Percentiles rank a stretch among this genome's conserved stretches.
These are phyloP conservation scores for Trametes gibbosa DNA, from an alignment of 768 basidiomycete species.

Conservation along the genomic window DNA sequence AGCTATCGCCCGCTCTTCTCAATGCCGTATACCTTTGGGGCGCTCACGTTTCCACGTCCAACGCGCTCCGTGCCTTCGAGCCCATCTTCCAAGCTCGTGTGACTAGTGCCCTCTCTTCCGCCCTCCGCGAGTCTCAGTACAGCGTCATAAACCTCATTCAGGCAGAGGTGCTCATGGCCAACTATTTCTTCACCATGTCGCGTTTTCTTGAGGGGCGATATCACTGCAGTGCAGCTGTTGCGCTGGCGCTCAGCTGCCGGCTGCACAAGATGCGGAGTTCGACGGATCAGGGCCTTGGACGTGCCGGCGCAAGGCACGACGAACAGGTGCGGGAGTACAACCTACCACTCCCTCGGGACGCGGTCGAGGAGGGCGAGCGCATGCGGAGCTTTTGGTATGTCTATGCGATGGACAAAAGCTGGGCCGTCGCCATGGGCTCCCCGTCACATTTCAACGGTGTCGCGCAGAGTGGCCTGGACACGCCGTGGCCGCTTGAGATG, in stretches of 20 bases:
- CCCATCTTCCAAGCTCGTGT: slow-evolving; percentile 45
- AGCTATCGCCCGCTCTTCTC: slow-evolving; percentile 39
- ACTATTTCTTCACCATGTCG: slow-evolving; percentile 61
- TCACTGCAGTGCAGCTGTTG: slow-evolving; percentile 43
- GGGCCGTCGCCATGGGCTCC: slow-evolving; percentile 52
- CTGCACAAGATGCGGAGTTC: slow-evolving; percentile 29
- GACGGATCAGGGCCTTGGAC: slow-evolving; percentile 1
- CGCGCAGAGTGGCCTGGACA: slow-evolving; percentile 39
- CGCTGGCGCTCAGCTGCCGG: slow-evolving; percentile 25
- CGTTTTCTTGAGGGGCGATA: slow-evolving; percentile 59
- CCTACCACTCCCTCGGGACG: slow-evolving; percentile 33
- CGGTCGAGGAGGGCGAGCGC: slow-evolving; percentile 60
- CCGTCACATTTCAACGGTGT: slow-evolving; percentile 51
- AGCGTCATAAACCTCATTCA: slow-evolving; percentile 33
- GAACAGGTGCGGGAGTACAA: slow-evolving; percentile 20
- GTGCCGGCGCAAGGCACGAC: not conserved
- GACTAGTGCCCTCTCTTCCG: slow-evolving; percentile 38
- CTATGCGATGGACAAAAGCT: slow-evolving; percentile 55
- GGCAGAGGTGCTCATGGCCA: slow-evolving; percentile 55
- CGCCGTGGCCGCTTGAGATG: slow-evolving; percentile 38
- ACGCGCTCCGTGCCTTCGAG: slow-evolving; percentile 23
- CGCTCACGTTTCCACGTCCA: slow-evolving; percentile 23
- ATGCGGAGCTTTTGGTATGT: slow-evolving; percentile 67
- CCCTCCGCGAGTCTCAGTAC: slow-evolving; percentile 27
- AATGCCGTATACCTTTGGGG: slow-evolving; percentile 38